Evolutionary conservation across 768 basidiomycete genomes (phyloP).

Genomic region (Dentipellis fragilis): DNA sequence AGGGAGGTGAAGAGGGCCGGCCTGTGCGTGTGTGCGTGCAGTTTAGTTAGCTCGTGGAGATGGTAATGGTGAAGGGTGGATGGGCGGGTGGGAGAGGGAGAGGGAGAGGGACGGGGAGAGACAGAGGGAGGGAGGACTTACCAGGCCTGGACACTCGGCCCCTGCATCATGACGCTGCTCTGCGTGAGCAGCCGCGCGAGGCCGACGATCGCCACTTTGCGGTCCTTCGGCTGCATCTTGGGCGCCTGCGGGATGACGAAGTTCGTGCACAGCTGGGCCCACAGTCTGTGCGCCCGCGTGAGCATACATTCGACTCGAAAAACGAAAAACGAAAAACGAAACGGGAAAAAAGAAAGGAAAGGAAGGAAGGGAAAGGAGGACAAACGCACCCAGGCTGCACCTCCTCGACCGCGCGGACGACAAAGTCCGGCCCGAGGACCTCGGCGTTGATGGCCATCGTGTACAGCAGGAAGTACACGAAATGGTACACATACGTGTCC

Average conservation of each 20-base stretch:
- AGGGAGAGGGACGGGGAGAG: not conserved
- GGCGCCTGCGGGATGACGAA: conserved; percentile 76
- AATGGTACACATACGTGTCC: conserved; percentile 75
- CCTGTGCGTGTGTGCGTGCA: conserved; percentile 36
- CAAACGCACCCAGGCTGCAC: conserved; percentile 67
- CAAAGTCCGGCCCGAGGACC: conserved; percentile 67
- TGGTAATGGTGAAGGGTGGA: not conserved
- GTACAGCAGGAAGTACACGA: conserved; percentile 72
- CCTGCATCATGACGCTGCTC: conserved; percentile 57
- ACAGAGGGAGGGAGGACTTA: conserved; percentile 18
- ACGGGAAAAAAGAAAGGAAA: too few species aligned
- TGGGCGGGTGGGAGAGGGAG: not conserved
- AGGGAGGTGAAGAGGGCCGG: conserved; percentile 58
- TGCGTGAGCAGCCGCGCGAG: conserved; percentile 70
- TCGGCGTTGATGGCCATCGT: conserved; percentile 65
- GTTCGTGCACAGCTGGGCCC: conserved; percentile 67
- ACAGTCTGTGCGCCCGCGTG: conserved; percentile 38
- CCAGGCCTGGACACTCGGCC: conserved; percentile 60
- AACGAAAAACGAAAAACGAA: not conserved
- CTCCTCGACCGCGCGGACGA: conserved; percentile 69
- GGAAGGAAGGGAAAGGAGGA: not conserved
- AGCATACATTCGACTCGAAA: too few species aligned
- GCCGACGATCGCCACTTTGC: conserved; percentile 79
- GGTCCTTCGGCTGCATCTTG: conserved; percentile 72
- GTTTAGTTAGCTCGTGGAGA: not conserved